A percentile compares a stretch with the other conserved stretches of the same genome.
These are phyloP conservation scores for Iberis pinnata DNA, from an alignment of 345 rosid genomes.

Conservation along the genomic window DNA sequence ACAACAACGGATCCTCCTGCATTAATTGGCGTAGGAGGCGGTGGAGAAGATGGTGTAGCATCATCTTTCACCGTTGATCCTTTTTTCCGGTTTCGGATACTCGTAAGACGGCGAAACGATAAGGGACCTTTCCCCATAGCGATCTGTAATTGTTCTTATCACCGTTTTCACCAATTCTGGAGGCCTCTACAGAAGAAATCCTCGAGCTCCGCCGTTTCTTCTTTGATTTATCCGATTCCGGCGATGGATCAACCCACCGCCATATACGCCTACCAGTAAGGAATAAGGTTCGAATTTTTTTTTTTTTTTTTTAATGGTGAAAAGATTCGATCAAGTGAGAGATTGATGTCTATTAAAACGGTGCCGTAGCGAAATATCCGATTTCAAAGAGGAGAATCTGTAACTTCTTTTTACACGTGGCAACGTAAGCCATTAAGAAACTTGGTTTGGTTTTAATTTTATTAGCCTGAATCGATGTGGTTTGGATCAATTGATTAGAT, in stretches of 20 bases:
- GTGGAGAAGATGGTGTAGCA: conserved; percentile 25
- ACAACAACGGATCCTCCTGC: conserved; percentile 24
- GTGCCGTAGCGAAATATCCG: no score
- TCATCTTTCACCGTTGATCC: conserved; percentile 22
- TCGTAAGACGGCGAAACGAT: conserved; percentile 41
- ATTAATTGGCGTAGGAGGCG: conserved; percentile 11
- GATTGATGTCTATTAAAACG: no score
- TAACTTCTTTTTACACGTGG: no score
- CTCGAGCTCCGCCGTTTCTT: conserved; percentile 9
- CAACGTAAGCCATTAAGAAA: no score
- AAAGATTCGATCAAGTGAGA: no score
- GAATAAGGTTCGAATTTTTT: conserved; percentile 3
- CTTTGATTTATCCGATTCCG: conserved; percentile 2
- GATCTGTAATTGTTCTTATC: background rate
- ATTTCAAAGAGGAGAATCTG: no score
- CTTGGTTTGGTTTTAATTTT: no score
- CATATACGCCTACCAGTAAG: conserved; percentile 24
- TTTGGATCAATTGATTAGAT: no score
- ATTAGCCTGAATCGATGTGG: no score
- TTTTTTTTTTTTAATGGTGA: no score
- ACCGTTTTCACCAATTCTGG: background rate
- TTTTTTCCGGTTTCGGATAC: conserved; percentile 41
- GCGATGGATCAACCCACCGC: conserved; percentile 12
- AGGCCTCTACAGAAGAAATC: conserved; percentile 15
- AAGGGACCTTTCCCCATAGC: conserved; percentile 46